A percentile compares a stretch with the other conserved stretches of the same genome.
Conservation (phyloP, 177 flowering plant genomes). For the Vitis hybrid region DNA sequence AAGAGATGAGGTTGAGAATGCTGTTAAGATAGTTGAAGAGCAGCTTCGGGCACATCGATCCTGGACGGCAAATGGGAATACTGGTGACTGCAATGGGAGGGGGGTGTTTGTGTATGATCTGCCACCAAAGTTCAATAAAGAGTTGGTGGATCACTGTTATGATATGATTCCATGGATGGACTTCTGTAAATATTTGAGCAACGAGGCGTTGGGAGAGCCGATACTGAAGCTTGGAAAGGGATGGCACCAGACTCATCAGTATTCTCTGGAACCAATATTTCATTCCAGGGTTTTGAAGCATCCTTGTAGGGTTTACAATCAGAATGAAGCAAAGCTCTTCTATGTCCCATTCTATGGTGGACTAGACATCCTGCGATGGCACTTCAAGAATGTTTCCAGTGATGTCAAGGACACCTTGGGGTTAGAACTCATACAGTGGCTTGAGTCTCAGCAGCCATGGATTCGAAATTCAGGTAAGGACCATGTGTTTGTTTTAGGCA, state of each 20-base stretch:
- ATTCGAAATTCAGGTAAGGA: constrained; percentile 54
- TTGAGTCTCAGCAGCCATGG: constrained; percentile 48
- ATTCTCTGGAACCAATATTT: constrained; percentile 65
- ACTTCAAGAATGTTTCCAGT: constrained; percentile 58
- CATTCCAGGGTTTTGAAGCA: constrained; percentile 61
- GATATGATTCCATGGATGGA: constrained; percentile 61
- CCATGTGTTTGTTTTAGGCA: constrained; percentile 75
- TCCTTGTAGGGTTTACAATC: constrained; percentile 66
- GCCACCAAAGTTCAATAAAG: constrained; percentile 74
- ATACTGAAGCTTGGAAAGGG: constrained; percentile 54
- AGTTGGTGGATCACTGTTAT: constrained; percentile 48
- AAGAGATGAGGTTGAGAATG: constrained; percentile 19
- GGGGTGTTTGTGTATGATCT: constrained; percentile 73
- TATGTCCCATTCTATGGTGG: constrained; percentile 84
- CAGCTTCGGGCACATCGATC: constrained; percentile 50
- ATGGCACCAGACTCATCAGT: constrained; percentile 73
- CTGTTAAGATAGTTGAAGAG: constrained; percentile 40
- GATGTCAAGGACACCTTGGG: constrained; percentile 56
- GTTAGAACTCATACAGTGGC: constrained; percentile 63
- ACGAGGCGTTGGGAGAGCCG: constrained; percentile 56
- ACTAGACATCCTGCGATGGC: constrained; percentile 69
- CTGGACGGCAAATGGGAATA: constrained; percentile 19
- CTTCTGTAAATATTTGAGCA: constrained; percentile 51
- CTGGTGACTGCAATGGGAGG: constrained; percentile 40
- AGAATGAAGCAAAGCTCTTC: constrained; percentile 61